Conservation (phyloP, 2,329 filamentous ascomycete genomes). For the Talaromyces amestolkiae region DNA sequence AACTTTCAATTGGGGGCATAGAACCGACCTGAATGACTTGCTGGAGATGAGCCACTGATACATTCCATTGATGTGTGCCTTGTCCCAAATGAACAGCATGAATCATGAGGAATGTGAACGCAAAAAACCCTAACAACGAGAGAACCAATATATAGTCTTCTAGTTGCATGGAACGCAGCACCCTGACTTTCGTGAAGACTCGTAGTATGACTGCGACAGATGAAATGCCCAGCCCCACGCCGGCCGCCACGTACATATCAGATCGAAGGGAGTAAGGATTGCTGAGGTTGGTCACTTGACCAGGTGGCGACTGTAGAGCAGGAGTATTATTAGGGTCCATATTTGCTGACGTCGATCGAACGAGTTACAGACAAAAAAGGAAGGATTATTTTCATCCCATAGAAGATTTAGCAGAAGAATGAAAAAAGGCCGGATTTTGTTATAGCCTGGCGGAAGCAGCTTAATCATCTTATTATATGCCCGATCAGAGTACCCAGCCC, state of each 20-base stretch:
- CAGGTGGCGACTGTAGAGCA: not conserved
- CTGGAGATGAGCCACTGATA: constrained; percentile 6
- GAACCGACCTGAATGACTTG: constrained; percentile 4
- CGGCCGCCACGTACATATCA: constrained; percentile 12
- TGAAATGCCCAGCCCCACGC: constrained; percentile 2
- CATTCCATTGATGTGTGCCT: constrained; percentile 14
- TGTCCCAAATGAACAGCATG: constrained; percentile 5
- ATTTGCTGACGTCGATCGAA: not conserved
- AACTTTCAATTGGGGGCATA: not conserved
- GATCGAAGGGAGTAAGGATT: not conserved
- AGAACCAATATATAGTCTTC: constrained; percentile 8
- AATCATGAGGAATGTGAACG: constrained; percentile 9
- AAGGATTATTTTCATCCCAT: not conserved
- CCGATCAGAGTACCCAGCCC: no score
- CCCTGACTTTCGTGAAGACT: constrained; percentile 5
- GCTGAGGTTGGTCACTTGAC: constrained; percentile 9
- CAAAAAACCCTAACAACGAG: constrained; percentile 7
- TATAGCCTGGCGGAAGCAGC: no score
- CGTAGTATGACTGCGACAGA: constrained; percentile 6
- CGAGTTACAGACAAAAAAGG: not conserved
- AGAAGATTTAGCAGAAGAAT: not conserved
- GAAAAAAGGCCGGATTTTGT: not conserved
- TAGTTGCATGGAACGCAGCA: constrained; percentile 4
- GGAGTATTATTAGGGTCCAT: constrained; percentile 2
- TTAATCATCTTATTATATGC: no score